Evolutionary conservation across 352 stramenopile species (phyloP), one percentile per base, ranked within the genome.

Genomic region (Thalassiosira allenii): DNA sequence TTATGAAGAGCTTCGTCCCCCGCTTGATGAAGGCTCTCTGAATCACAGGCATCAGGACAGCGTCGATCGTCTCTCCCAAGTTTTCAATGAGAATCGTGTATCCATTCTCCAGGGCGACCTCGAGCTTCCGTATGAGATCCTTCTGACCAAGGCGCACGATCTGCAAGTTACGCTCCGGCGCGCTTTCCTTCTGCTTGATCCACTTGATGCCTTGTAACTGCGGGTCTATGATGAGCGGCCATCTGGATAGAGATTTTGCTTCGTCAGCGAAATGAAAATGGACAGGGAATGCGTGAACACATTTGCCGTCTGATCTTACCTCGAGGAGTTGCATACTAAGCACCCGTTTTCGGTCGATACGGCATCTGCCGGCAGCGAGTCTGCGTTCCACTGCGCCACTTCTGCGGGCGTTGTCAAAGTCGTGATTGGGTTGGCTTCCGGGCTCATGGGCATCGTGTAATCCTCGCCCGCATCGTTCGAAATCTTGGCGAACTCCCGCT

Each of bases 201-300:
- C 97, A 99, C 78, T 99, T 99, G 86, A 99, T 98, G 4, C 97
- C 97, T 83, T 99, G 97, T 6, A 98, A 73, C 81, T 99, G 97
- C 51, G 97, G 97, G 73, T 99, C 97, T 59, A 99, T 99, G 40
- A 99, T 96, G 2, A 99, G 83, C 14, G 96, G 97, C 97, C 97
- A 99, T 8, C 97, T n/a, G n/a, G n/a, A n/a, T n/a, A n/a, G n/a
- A n/a, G n/a, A n/a, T n/a, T n/a, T n/a, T n/a, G n/a, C n/a, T n/a
- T n/a, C n/a, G n/a, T n/a, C n/a, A n/a, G n/a, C n/a, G n/a, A n/a
- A n/a, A n/a, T n/a, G n/a, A n/a, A n/a, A n/a, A n/a, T n/a, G n/a
- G n/a, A n/a, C n/a, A n/a, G n/a, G n/a, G n/a, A n/a, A n/a, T n/a
- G n/a, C n/a, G n/a, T n/a, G n/a, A n/a, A n/a, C n/a, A n/a, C n/a